phyloP scores from a whole-genome alignment of 2,329 filamentous ascomycete genomes.

The Colletotrichum sp. region DNA sequence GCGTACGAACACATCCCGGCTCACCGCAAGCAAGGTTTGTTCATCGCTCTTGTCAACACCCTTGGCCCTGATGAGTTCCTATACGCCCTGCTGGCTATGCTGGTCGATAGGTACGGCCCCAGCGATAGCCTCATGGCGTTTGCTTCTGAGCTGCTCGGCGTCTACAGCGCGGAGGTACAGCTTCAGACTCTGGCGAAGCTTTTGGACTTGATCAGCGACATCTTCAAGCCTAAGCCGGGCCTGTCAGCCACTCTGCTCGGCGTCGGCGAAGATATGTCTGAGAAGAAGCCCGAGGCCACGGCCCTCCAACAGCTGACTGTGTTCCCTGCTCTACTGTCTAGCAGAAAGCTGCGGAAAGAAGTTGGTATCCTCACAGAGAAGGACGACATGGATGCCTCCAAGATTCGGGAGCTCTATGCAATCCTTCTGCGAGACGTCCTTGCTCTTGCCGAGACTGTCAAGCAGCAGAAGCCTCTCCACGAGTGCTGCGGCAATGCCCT shows the following conservation, averaged over 20 bases:
- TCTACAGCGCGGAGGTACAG: constrained; percentile 77
- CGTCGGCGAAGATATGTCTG: constrained; percentile 46
- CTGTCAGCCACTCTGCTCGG: constrained; percentile 77
- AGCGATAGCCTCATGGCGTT: constrained; percentile 78
- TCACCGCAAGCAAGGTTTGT: constrained; percentile 82
- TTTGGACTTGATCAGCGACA: constrained; percentile 75
- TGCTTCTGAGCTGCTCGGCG: constrained; percentile 73
- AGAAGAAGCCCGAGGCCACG: constrained; percentile 42
- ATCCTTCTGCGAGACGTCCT: constrained; percentile 70
- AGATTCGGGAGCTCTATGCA: constrained; percentile 72
- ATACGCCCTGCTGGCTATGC: constrained; percentile 85
- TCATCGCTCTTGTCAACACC: constrained; percentile 83
- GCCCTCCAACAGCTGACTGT: constrained; percentile 61
- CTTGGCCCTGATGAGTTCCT: constrained; percentile 87
- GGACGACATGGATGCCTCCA: constrained; percentile 70
- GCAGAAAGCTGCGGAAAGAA: constrained; percentile 60
- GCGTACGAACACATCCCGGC: constrained; percentile 95
- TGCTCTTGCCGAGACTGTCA: constrained; percentile 68
- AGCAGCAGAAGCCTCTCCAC: constrained; percentile 60
- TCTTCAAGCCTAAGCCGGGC: constrained; percentile 75
- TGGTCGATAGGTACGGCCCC: constrained; percentile 87
- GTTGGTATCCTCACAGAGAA: constrained; percentile 61
- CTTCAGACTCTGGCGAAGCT: constrained; percentile 80
- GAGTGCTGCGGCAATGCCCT: constrained; percentile 72
- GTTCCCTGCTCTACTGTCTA: constrained; percentile 63